Evolutionary conservation across 1,284 basidiomycete genomes (phyloP).

Genomic region (Athelia psychrophila): DNA sequence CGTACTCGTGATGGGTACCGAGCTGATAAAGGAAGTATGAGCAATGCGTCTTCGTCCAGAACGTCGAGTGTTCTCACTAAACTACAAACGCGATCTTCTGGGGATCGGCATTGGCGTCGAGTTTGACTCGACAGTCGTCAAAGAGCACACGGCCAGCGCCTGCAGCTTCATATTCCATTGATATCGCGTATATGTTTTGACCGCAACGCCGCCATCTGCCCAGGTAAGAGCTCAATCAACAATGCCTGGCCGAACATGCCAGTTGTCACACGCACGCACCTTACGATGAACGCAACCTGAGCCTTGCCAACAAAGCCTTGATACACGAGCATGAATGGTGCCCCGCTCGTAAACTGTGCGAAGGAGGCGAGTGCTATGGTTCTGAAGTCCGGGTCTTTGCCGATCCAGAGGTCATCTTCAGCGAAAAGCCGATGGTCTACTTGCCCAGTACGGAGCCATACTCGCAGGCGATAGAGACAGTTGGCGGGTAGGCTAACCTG

Average conservation of each 20-base stretch:
- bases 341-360: conserved; percentile 39
- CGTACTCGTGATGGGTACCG: conserved; percentile 47
- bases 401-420: conserved; percentile 58
- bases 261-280: conserved; percentile 26
- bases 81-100: conserved; percentile 48
- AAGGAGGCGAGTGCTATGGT: conserved; percentile 52
- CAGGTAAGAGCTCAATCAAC: neutral
- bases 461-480: conserved; percentile 49
- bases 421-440: conserved; percentile 58
- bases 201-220: conserved; percentile 42
- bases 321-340: conserved; percentile 44
- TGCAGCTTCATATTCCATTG: conserved; percentile 56
- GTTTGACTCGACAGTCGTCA: conserved; percentile 37
- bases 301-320: conserved; percentile 49
- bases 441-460: conserved; percentile 52
- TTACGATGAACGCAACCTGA: conserved; percentile 46
- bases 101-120: conserved; percentile 50
- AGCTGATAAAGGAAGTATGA: conserved; percentile 25
- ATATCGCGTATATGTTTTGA: conserved; percentile 43
- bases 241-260: conserved; percentile 2
- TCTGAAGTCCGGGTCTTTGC: conserved; percentile 56
- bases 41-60: conserved; percentile 1
- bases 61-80: conserved; percentile 42
- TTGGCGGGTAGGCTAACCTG: conserved; percentile 44
- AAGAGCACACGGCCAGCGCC: conserved; percentile 52